These are phyloP conservation scores for Hypoxylon fuscum DNA, from an alignment of 495 filamentous ascomycete genomes.

Conservation along the genomic window DNA sequence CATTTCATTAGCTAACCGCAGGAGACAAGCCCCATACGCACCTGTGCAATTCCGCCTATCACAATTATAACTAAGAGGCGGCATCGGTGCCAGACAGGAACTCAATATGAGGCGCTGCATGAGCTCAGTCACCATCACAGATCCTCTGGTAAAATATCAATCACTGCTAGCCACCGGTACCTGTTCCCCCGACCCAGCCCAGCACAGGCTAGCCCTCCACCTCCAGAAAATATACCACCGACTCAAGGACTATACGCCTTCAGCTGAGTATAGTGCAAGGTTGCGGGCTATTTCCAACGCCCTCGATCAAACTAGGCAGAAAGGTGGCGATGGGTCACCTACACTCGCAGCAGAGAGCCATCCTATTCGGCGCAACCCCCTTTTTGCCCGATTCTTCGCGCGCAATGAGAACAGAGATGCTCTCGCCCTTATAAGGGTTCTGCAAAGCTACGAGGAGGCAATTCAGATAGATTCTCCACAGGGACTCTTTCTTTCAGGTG, in stretches of 20 bases:
- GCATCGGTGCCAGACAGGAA: background rate
- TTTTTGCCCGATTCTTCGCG: conserved; percentile 56
- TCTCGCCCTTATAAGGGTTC: conserved; percentile 65
- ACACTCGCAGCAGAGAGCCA: conserved; percentile 54
- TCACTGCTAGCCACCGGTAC: conserved; percentile 66
- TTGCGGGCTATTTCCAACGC: conserved; percentile 61
- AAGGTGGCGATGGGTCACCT: conserved; percentile 24
- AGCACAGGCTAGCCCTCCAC: conserved; percentile 72
- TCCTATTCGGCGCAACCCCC: conserved; percentile 59
- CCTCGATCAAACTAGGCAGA: conserved; percentile 44
- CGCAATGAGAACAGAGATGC: conserved; percentile 52
- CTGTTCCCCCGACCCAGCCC: conserved; percentile 69
- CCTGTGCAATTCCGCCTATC: too few species aligned
- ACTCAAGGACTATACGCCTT: conserved; percentile 73
- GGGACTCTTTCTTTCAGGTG: conserved; percentile 73
- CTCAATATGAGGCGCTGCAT: conserved; percentile 48
- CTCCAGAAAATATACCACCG: conserved; percentile 73
- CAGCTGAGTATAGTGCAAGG: conserved; percentile 65
- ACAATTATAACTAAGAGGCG: too few species aligned
- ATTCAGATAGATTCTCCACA: conserved; percentile 68
- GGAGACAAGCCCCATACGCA: too few species aligned
- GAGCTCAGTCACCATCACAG: conserved; percentile 69
- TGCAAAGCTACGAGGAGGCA: conserved; percentile 71
- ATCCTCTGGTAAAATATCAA: conserved; percentile 74
- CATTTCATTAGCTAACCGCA: background rate